Base-by-base conservation (phyloP, 177 flowering plant species). In the Tripterygium wilfordii region DNA sequence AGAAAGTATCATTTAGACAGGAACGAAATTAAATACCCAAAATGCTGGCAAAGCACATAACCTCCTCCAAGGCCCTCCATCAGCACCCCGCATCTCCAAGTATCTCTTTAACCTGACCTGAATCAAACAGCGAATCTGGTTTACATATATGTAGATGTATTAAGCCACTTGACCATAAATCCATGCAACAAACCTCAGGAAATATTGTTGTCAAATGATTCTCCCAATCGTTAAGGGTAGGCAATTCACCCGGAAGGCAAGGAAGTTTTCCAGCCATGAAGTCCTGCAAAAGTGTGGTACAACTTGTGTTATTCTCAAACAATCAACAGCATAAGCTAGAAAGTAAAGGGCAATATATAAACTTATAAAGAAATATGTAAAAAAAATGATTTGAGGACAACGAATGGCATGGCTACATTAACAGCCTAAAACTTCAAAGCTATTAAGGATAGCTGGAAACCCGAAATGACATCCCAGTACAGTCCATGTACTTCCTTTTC, bases 81-180 rank as follows among this genome's bases (percentile, higher is more conserved):
- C 99, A 67, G 97, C 97, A 58, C 97, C 99, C 62, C 99, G 79
- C 99, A 92, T 89, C 75, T 92, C 99, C 82, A 92, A 65, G 62
- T 89, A 89, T 51, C 97, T 76, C 72, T 92, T 92, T 65, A 92
- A 67, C 63, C 99, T 80, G 45, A 92, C 98, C 98, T 92, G 84
- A 45, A 68, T 46, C 21, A 21, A 46, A 54, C n/a, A n/a, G n/a
- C n/a, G n/a, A n/a, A n/a, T n/a, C n/a, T n/a, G n/a, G n/a, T n/a
- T n/a, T n/a, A n/a, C n/a, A n/a, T n/a, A n/a, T n/a, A n/a, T n/a
- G n/a, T n/a, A n/a, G n/a, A n/a, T n/a, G 10, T 36, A 21, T 40
- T 27, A 9, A 45, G 38, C 13, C 39, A 51, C 30, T 27, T 10
- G n/a, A 48, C 28, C 30, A 16, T n/a, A 47, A 31, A 18, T 21